Percentiles rank a stretch among this genome's conserved stretches.
These are phyloP conservation scores for Furcasterigmium furcatum DNA, from an alignment of 2,329 filamentous ascomycete species.

Conservation along the genomic window DNA sequence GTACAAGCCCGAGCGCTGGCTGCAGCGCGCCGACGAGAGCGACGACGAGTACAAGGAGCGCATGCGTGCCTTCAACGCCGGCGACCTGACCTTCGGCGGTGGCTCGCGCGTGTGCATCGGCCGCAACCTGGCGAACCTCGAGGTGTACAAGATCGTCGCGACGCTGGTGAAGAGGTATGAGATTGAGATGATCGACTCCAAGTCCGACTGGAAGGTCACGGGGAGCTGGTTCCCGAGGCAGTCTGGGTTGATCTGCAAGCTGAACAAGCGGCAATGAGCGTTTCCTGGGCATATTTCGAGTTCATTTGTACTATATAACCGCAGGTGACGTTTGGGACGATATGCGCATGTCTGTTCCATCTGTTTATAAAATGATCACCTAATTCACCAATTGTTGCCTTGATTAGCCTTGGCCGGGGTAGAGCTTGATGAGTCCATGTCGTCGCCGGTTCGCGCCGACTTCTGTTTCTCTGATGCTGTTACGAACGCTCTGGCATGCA, in stretches of 20 bases:
- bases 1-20: not conserved
- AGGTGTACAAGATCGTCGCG: slow-evolving; percentile 31
- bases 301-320: too few species aligned
- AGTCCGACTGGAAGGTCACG: slow-evolving; percentile 9
- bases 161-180: slow-evolving; percentile 44
- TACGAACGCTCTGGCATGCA: too few species aligned
- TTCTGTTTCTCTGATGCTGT: too few species aligned
- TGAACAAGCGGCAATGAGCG: slow-evolving; percentile 9
- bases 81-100: slow-evolving; percentile 28
- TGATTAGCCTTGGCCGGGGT: too few species aligned
- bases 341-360: too few species aligned
- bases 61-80: slow-evolving; percentile 26
- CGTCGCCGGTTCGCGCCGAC: too few species aligned
- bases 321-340: too few species aligned
- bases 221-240: slow-evolving; percentile 13
- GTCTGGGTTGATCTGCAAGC: slow-evolving; percentile 9
- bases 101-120: slow-evolving; percentile 30
- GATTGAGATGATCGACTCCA: slow-evolving; percentile 21
- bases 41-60: slow-evolving; percentile 26
- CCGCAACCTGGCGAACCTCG: slow-evolving; percentile 23
- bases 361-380: too few species aligned
- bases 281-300: too few species aligned
- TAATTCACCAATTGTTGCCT: too few species aligned
- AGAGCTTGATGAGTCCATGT: too few species aligned
- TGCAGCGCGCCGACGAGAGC: slow-evolving; percentile 20